Evolutionary conservation across 2,329 filamentous ascomycete genomes (phyloP).

Genomic region (Pyrenophora seminiperda): DNA sequence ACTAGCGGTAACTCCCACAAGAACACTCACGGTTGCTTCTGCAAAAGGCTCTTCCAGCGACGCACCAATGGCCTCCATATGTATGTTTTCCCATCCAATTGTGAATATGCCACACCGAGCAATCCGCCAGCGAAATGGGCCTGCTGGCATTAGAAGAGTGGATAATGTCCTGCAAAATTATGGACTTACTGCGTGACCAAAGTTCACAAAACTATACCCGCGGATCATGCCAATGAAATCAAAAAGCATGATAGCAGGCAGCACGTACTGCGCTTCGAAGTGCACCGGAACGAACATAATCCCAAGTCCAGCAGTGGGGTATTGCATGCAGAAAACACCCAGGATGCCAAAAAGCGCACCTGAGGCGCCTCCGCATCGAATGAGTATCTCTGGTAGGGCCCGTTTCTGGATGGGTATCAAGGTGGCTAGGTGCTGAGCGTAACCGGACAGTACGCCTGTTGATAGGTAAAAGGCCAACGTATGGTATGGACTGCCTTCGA

Average conservation of each 20-base stretch:
- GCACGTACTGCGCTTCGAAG: slow-evolving; percentile 39
- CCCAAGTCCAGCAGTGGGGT: slow-evolving; percentile 36
- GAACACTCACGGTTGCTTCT: slow-evolving; percentile 7
- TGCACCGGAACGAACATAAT: slow-evolving; percentile 41
- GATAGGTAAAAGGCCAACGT: slow-evolving; percentile 39
- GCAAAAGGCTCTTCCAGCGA: slow-evolving; percentile 34
- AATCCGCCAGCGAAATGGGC: slow-evolving; percentile 41
- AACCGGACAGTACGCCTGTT: slow-evolving; percentile 37
- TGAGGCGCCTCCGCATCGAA: slow-evolving; percentile 41
- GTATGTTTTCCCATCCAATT: slow-evolving; percentile 40
- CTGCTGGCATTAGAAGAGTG: slow-evolving; percentile 25
- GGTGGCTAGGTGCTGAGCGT: slow-evolving; percentile 37
- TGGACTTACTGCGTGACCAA: slow-evolving; percentile 44
- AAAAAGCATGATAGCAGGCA: slow-evolving; percentile 42
- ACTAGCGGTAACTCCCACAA: no score
- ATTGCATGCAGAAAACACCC: slow-evolving; percentile 40
- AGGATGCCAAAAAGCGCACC: slow-evolving; percentile 42
- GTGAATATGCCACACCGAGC: slow-evolving; percentile 40
- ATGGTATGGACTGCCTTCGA: slow-evolving; percentile 40
- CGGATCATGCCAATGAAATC: slow-evolving; percentile 40
- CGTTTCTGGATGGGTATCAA: slow-evolving; percentile 30
- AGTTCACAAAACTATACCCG: slow-evolving; percentile 35
- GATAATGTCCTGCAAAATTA: background rate
- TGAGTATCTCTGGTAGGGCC: slow-evolving; percentile 29
- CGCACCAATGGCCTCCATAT: slow-evolving; percentile 43